phyloP scores from a whole-genome alignment of 371 early-diverging fungal genomes.

The Mortierella sp. region DNA sequence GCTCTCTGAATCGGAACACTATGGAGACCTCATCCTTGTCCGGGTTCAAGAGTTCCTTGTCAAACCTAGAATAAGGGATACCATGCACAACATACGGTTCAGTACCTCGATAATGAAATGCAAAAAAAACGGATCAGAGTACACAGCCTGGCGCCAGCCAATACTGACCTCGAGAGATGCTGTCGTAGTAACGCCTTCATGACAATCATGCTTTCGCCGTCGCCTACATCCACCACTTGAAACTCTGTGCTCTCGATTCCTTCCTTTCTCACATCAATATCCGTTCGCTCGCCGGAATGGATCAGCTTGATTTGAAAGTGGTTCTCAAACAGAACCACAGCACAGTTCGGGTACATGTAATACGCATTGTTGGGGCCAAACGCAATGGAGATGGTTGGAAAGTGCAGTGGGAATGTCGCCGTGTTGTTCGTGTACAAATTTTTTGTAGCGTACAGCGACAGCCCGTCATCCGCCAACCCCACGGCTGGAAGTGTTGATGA shows the following conservation, averaged over 20 bases:
- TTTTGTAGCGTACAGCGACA: constrained; percentile 33
- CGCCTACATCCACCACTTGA: constrained; percentile 57
- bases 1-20: constrained; percentile 65
- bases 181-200: constrained; percentile 56
- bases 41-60: constrained; percentile 57
- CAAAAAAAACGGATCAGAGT: too few species aligned
- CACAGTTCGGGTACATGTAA: constrained; percentile 70
- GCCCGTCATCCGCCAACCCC: constrained; percentile 23
- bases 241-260: constrained; percentile 59
- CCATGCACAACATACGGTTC: not conserved
- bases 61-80: constrained; percentile 29
- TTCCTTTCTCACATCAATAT: constrained; percentile 62
- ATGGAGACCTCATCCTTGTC: constrained; percentile 56
- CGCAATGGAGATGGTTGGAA: constrained; percentile 69
- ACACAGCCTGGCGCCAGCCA: too few species aligned
- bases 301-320: constrained; percentile 63
- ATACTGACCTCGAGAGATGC: constrained; percentile 44
- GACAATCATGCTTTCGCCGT: constrained; percentile 59
- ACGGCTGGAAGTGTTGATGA: constrained; percentile 9
- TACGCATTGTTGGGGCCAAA: constrained; percentile 58
- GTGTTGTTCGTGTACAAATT: constrained; percentile 52
- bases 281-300: constrained; percentile 59
- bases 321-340: constrained; percentile 62
- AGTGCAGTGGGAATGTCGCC: constrained; percentile 56
- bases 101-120: not conserved